phyloP scores from a whole-genome alignment of 2,329 filamentous ascomycete species.

The Ophiocordyceps robertsii region DNA sequence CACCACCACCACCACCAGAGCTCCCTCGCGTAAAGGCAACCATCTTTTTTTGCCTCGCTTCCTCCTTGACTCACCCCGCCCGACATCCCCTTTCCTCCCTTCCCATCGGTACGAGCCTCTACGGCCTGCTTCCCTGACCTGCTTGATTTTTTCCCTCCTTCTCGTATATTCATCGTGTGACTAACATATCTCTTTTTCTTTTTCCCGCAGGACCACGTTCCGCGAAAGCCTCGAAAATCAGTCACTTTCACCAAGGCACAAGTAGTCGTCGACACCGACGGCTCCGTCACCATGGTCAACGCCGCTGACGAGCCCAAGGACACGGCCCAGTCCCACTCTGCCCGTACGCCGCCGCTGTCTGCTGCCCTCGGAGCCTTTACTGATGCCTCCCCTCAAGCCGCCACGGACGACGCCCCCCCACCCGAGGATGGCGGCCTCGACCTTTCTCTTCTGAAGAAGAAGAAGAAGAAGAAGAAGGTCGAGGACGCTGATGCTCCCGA shows the following conservation, averaged over 20 bases:
- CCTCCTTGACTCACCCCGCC: not conserved
- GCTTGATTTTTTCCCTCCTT: not conserved
- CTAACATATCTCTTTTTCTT: slow-evolving; percentile 2
- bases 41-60: not conserved
- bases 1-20: not conserved
- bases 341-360: slow-evolving; percentile 49
- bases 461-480: slow-evolving; percentile 47
- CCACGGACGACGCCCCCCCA: slow-evolving; percentile 29
- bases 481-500: slow-evolving; percentile 28
- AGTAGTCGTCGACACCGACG: slow-evolving; percentile 79
- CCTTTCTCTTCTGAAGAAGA: slow-evolving; percentile 70
- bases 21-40: not conserved
- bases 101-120: not conserved
- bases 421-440: slow-evolving; percentile 40
- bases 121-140: not conserved
- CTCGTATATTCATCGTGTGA: not conserved
- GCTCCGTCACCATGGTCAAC: slow-evolving; percentile 65
- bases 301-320: slow-evolving; percentile 63
- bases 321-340: slow-evolving; percentile 67
- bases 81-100: slow-evolving; percentile 4
- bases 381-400: slow-evolving; percentile 30
- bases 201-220: slow-evolving; percentile 15
- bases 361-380: slow-evolving; percentile 41
- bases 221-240: slow-evolving; percentile 75
- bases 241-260: slow-evolving; percentile 86